Percentiles rank a stretch among this genome's conserved stretches.
Evolutionary conservation across 345 rosid genomes (phyloP).

Genomic region (Eucalyptus decipiens): DNA sequence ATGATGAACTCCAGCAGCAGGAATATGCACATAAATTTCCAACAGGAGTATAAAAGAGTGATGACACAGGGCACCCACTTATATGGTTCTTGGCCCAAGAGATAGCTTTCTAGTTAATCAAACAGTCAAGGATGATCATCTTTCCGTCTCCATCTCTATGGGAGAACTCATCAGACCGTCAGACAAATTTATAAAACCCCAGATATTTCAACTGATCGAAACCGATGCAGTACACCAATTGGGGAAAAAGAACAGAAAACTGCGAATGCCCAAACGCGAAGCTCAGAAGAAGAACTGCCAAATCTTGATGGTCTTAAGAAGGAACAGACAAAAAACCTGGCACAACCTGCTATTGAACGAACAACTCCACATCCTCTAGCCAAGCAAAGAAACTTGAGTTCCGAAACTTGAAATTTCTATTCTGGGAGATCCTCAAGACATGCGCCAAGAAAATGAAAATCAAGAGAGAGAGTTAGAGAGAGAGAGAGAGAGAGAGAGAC

Average conservation of each 20-base stretch:
- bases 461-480: background rate
- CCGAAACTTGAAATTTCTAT: background rate
- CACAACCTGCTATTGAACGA: background rate
- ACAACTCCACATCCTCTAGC: background rate
- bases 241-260: background rate
- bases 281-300: background rate
- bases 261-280: background rate
- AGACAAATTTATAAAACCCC: background rate
- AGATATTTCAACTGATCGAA: background rate
- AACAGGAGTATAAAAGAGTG: background rate
- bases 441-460: background rate
- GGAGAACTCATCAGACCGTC: background rate
- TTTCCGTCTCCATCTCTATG: background rate
- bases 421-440: background rate
- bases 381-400: background rate
- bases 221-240: background rate
- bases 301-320: background rate
- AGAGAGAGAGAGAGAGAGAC: background rate
- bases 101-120: background rate
- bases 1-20: background rate
- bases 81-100: background rate
- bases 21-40: background rate
- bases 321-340: background rate
- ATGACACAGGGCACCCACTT: background rate
- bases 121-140: background rate